phyloP scores from a whole-genome alignment of 768 basidiomycete genomes.

The Gymnopilus dilepis region DNA sequence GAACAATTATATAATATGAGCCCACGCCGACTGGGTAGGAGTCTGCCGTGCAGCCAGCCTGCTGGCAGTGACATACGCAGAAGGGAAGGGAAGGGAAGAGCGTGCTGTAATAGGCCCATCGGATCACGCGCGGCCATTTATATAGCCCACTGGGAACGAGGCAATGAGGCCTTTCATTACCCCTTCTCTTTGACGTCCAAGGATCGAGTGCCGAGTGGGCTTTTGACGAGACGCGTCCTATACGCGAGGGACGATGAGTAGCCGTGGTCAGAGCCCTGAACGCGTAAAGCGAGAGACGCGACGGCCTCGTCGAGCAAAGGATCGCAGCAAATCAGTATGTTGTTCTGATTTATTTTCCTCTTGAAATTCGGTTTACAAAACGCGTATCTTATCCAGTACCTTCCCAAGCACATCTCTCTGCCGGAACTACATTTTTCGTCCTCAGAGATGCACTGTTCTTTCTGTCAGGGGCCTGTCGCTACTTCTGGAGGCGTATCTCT shows the following conservation, averaged over 20 bases:
- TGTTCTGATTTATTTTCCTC: background rate
- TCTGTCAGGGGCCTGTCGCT: no score
- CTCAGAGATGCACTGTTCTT: conserved; percentile 45
- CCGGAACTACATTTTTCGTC: conserved; percentile 50
- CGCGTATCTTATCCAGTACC: conserved; percentile 36
- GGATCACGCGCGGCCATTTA: conserved; percentile 2
- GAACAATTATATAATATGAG: no score
- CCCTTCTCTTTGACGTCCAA: background rate
- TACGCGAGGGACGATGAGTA: background rate
- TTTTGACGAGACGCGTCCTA: background rate
- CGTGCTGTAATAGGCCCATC: conserved; percentile 1
- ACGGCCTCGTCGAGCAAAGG: conserved; percentile 11
- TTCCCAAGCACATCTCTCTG: conserved; percentile 51
- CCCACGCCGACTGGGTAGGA: background rate
- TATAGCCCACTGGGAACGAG: conserved; percentile 4
- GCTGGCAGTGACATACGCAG: background rate
- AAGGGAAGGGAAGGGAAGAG: background rate
- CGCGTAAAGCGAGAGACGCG: conserved; percentile 4
- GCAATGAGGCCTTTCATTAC: background rate
- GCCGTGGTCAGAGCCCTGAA: background rate
- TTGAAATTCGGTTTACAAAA: background rate
- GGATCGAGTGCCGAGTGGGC: background rate
- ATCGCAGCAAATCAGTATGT: conserved; percentile 16
- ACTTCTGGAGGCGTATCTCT: no score
- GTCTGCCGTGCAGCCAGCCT: background rate